These are phyloP conservation scores for Penicillium subrubescens DNA, from an alignment of 495 filamentous ascomycete species.

Conservation along the genomic window DNA sequence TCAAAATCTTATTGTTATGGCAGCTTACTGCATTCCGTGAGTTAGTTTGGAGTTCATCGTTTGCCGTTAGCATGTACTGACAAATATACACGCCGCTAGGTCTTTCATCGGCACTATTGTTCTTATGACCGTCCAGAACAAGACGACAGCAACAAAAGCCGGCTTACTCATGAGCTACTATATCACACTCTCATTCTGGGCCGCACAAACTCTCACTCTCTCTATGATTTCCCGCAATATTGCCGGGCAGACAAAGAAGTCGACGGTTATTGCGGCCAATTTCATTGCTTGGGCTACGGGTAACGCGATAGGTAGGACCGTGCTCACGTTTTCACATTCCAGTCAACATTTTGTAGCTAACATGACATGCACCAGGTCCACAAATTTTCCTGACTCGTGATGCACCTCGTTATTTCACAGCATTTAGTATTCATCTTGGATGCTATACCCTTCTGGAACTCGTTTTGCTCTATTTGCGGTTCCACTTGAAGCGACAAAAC, in stretches of 20 bases:
- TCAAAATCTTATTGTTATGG: constrained; percentile 67
- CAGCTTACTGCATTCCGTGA: constrained; percentile 63
- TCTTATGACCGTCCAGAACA: constrained; percentile 60
- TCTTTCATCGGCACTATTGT: constrained; percentile 63
- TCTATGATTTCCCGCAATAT: constrained; percentile 64
- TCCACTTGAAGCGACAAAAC: constrained; percentile 40
- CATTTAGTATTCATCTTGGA: constrained; percentile 45
- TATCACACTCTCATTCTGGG: constrained; percentile 58
- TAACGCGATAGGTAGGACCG: constrained; percentile 39
- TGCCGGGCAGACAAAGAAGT: constrained; percentile 70
- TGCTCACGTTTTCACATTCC: neutral
- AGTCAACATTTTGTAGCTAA: neutral
- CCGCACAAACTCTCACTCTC: constrained; percentile 58
- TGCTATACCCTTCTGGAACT: constrained; percentile 42
- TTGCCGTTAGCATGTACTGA: neutral
- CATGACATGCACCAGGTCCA: constrained; percentile 35
- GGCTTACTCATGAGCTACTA: constrained; percentile 66
- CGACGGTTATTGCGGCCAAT: constrained; percentile 47
- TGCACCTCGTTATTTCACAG: constrained; percentile 41
- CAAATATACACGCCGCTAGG: neutral
- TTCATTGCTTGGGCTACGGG: constrained; percentile 48
- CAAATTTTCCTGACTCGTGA: constrained; percentile 44
- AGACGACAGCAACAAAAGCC: constrained; percentile 45
- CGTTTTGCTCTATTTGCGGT: constrained; percentile 39
- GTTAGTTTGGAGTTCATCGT: constrained; percentile 13